These are phyloP conservation scores for Kwoniella bestiolae DNA, from an alignment of 768 basidiomycete genomes.

Conservation along the genomic window DNA sequence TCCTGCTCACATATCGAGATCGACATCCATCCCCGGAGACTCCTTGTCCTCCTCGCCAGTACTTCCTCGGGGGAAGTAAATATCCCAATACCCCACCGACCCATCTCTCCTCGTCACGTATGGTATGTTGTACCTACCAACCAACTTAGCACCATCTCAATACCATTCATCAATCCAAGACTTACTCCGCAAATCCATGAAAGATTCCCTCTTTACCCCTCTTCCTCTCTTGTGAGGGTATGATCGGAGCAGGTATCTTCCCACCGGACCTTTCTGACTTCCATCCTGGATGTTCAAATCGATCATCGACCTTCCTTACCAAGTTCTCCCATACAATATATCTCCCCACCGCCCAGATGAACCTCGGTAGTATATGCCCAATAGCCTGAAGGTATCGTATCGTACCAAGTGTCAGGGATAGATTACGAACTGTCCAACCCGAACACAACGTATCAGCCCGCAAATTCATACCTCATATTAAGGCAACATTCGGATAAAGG, in stretches of 20 bases:
- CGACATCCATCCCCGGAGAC: no score
- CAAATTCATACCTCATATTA: background rate
- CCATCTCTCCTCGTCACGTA: background rate
- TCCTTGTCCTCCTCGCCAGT: no score
- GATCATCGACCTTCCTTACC: background rate
- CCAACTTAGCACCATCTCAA: background rate
- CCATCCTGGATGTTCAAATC: background rate
- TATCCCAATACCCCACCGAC: background rate
- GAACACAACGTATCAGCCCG: background rate
- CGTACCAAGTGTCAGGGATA: constrained; percentile 5
- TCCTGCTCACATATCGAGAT: no score
- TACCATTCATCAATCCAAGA: no score
- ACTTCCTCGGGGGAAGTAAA: background rate
- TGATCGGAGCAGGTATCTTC: background rate
- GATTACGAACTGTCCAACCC: constrained; percentile 22
- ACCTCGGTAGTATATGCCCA: background rate
- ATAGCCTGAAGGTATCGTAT: background rate
- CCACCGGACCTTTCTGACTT: no score
- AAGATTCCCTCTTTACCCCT: background rate
- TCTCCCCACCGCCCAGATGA: background rate
- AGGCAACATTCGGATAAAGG: no score
- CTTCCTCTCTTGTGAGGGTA: background rate
- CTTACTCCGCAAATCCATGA: background rate
- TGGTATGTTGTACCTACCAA: background rate
- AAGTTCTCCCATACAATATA: constrained; percentile 2